Base-by-base conservation (phyloP, 2,329 filamentous ascomycete species). In the Penicillium sp. region DNA sequence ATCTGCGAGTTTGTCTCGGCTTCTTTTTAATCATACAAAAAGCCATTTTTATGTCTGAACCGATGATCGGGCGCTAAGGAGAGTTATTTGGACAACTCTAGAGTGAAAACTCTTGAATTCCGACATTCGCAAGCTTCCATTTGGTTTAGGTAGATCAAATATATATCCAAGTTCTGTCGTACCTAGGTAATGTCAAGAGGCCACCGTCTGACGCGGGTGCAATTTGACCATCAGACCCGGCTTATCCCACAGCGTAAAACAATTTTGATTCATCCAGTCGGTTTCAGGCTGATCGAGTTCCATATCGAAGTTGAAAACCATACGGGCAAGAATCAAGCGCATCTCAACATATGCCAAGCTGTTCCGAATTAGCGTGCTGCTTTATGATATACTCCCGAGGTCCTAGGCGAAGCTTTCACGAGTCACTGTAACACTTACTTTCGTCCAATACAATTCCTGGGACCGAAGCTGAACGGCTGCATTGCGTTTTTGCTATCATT, bases 381-480 rank as follows among this genome's bases (percentile, higher is more conserved):
- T 27, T 4, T 27, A 2, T 18, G 24, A 27, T 27, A 8, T 27
- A 27, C 5, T 27, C 24, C 3, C 8, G 24, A 8, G 24, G 24
- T 8, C 18, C 18, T 18, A 18, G 18, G 18, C 18, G 18, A 18
- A 27, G 4, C 6, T 27, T 27, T 13, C 9, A 13, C 10, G 31
- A 10, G 2, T 14, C 34, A 16, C 2, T n/a, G 13, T n/a, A 7
- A 2, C 10, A 45, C 53, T 52, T 31, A 61, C 58, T 61, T 60
- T 24, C 55, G 53, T 22, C 59, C 80, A 22, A 82, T 72, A 53
- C 80, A 82, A 48, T 80, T 79, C 2, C 80, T 69, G 3, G 80
- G 75, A 0, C 80, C 79, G 3, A 78, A 51, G 1, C 73, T 75
- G 53, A 83, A 82, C 0, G 80, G 77, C 63, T 81, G 76, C 45